Evolutionary conservation across 2,329 filamentous ascomycete genomes (phyloP), one percentile per base, ranked within the genome.

Genomic region (Bipolaris sorokiniana): DNA sequence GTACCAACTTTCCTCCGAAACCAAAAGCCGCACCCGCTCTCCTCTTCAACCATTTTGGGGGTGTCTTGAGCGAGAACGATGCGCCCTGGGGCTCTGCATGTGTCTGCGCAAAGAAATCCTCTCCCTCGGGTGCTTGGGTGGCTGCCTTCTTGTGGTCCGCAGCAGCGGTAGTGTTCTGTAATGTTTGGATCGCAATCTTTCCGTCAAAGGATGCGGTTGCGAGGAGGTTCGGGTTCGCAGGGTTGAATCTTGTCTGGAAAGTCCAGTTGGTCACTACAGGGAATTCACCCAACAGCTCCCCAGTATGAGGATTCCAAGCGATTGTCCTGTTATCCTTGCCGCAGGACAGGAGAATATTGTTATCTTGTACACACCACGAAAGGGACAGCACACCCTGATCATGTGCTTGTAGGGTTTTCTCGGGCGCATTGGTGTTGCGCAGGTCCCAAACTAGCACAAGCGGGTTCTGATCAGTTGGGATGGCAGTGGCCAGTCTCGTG

Each of bases 191-290:
- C 1, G 90, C 89, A 62, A 99, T 97, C 79, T 96, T 97, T 68
- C 96, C 95, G 72, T 99, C 95, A 66, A 98, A 98, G 2, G 94
- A 96, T 9, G 96, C 95, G 16, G 95, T 98, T 16, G 96, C 96
- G 48, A 94, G 91, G 56, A 99, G 83, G 72, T 88, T 91, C 10
- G 95, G 94, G 76, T 99, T 97, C 66, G 91, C 88, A 28, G 95
- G 95, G 76, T 97, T 93, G 84, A 96, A 98, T 61, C 89, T 86
- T 5, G 95, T 97, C 74, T 94, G 88, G 81, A 99, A 99, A 5
- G 93, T 97, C 94, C 95, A 99, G 78, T 98, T 99, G n/a, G 94
- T 97, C 51, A 96, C 93, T 69, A 97, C 92, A 4, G 94, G 93
- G 72, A 98, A 94, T 78, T 98, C 94, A 64, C 96, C 95, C 62